Evolutionary conservation across 441 rosid genomes (phyloP).

Genomic region (Aquilaria agallochum): DNA sequence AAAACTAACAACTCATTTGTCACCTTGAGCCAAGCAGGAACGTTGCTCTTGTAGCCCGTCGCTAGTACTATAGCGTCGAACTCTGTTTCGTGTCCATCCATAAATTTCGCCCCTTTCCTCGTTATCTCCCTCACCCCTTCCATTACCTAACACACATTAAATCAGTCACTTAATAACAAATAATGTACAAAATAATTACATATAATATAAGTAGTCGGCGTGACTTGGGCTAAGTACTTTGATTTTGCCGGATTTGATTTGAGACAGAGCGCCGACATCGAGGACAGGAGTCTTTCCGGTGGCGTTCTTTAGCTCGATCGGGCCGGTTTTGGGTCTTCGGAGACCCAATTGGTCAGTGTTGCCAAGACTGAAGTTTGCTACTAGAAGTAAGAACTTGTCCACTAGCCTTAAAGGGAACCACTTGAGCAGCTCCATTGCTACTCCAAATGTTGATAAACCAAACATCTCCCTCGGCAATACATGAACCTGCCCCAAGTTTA

Average conservation of each 20-base stretch:
- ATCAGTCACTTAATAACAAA: not conserved
- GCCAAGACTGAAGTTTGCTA: slow-evolving; percentile 55
- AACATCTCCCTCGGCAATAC: slow-evolving; percentile 86
- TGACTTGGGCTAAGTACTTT: slow-evolving; percentile 34
- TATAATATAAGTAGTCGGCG: not conserved
- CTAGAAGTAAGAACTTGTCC: slow-evolving; percentile 50
- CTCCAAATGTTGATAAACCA: slow-evolving; percentile 79
- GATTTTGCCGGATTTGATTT: slow-evolving; percentile 63
- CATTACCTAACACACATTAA: slow-evolving; percentile 42
- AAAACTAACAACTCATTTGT: slow-evolving; percentile 12
- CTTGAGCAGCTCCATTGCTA: slow-evolving; percentile 76
- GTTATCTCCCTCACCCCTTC: slow-evolving; percentile 78
- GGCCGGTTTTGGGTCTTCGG: slow-evolving; percentile 87
- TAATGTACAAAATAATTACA: not conserved
- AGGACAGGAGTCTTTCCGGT: slow-evolving; percentile 97
- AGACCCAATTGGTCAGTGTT: slow-evolving; percentile 76
- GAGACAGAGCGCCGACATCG: slow-evolving; percentile 75
- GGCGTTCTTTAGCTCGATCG: slow-evolving; percentile 73
- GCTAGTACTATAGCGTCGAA: slow-evolving; percentile 84
- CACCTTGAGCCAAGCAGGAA: slow-evolving; percentile 94
- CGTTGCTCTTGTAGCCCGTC: slow-evolving; percentile 88
- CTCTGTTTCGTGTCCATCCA: slow-evolving; percentile 69
- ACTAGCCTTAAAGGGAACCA: slow-evolving; percentile 76
- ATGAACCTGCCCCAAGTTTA: slow-evolving; percentile 53
- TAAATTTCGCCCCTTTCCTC: slow-evolving; percentile 59